These are phyloP conservation scores for Bremia lactucae DNA, from an alignment of 352 stramenopile species.

Conservation along the genomic window DNA sequence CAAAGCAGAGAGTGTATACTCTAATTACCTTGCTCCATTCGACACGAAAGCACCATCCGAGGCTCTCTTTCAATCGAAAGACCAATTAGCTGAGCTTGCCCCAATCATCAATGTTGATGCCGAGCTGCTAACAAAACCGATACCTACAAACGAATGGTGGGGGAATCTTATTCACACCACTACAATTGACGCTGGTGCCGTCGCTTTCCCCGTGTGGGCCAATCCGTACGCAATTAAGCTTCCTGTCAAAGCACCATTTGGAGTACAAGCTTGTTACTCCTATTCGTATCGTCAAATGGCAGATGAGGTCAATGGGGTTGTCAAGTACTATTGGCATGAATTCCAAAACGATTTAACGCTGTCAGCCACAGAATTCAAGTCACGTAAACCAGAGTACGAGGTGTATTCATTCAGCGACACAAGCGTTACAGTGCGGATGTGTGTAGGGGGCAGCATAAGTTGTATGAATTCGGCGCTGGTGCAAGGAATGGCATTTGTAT, in stretches of 20 bases:
- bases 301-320: neutral
- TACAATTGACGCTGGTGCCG: constrained; percentile 3
- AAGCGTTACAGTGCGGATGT: constrained; percentile 1
- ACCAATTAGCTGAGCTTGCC: constrained; percentile 26
- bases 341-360: constrained; percentile 1
- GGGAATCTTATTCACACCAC: constrained; percentile 56
- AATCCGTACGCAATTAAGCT: constrained; percentile 2
- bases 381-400: constrained; percentile 1
- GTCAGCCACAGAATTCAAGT: neutral
- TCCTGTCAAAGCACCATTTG: constrained; percentile 1
- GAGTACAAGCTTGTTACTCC: constrained; percentile 1
- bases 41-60: constrained; percentile 20
- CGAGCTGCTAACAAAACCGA: constrained; percentile 22
- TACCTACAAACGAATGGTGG: constrained; percentile 70
- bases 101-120: constrained; percentile 35
- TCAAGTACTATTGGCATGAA: neutral
- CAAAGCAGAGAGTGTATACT: no score
- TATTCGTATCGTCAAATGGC: constrained; percentile 1
- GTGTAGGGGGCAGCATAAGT: neutral
- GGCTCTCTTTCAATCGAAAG: constrained; percentile 28
- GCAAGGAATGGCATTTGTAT: constrained; percentile 1
- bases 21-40: constrained; percentile 12
- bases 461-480: constrained; percentile 2
- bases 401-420: constrained; percentile 2
- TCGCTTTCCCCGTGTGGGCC: constrained; percentile 1